A percentile compares a stretch with the other conserved stretches of the same genome.
phyloP scores from a whole-genome alignment of 108 stramenopile species.

The Epithemia pelagica region DNA sequence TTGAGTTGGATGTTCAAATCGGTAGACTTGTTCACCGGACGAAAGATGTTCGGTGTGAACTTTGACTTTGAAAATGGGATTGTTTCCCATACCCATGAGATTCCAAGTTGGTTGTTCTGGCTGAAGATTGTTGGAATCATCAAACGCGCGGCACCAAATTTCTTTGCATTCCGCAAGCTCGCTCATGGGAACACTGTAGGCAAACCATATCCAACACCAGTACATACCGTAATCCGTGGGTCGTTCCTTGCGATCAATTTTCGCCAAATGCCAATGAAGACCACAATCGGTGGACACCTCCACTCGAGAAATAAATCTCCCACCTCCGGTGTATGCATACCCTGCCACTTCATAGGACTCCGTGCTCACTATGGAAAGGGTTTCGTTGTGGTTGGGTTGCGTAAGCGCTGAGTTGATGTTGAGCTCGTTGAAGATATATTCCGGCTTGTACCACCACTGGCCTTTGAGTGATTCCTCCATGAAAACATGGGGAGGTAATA shows the following conservation, averaged over 20 bases:
- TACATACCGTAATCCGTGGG: constrained; percentile 87
- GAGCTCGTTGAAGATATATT: constrained; percentile 97
- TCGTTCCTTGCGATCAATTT: constrained; percentile 63
- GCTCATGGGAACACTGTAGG: constrained; percentile 56
- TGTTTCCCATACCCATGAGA: constrained; percentile 99
- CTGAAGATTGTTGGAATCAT: constrained; percentile 89
- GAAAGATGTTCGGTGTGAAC: constrained; percentile 69
- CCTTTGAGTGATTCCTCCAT: constrained; percentile 86
- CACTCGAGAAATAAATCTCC: constrained; percentile 83
- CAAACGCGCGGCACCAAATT: constrained; percentile 94
- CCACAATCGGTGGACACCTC: constrained; percentile 90
- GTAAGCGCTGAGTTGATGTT: constrained; percentile 97
- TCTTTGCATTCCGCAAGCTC: constrained; percentile 84
- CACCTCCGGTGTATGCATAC: constrained; percentile 96
- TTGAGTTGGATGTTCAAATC: constrained; percentile 94
- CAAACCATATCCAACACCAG: constrained; percentile 93
- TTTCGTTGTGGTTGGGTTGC: constrained; percentile 88
- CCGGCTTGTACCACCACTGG: constrained; percentile 98
- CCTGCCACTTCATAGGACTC: constrained; percentile 76
- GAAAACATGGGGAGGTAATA: constrained; percentile 84
- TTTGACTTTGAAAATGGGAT: constrained; percentile 91
- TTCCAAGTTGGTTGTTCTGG: constrained; percentile 93
- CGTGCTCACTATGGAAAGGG: constrained; percentile 56
- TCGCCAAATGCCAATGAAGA: constrained; percentile 71
- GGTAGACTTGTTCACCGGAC: constrained; percentile 63